Evolutionary conservation across 805 yeast genomes (phyloP).

Genomic region (Starmerella sirachaensis): DNA sequence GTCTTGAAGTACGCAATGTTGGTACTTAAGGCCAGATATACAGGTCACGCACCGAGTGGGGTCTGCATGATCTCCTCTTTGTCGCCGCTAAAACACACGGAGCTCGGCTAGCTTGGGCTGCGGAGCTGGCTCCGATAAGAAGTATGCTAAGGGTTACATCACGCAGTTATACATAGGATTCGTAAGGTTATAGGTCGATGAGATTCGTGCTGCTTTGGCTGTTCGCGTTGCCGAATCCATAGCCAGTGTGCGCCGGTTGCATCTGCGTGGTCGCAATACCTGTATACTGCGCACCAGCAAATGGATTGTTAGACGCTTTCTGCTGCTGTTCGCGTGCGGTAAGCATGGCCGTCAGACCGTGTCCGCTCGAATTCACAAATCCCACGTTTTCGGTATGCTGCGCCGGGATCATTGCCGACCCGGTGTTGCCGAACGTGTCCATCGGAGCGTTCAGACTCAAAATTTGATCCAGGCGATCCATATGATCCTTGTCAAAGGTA

Average conservation of each 20-base stretch:
- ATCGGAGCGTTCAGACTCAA: conserved; percentile 81
- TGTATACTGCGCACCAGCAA: conserved; percentile 46
- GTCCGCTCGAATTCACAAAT: conserved; percentile 79
- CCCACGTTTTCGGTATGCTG: conserved; percentile 70
- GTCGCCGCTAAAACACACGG: too few species aligned
- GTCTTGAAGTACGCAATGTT: too few species aligned
- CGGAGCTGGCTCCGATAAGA: not conserved
- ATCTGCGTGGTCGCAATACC: conserved; percentile 56
- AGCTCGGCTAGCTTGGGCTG: too few species aligned
- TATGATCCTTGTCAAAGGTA: conserved; percentile 40
- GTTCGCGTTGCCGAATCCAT: conserved; percentile 78
- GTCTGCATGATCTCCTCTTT: too few species aligned
- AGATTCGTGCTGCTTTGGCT: conserved; percentile 25
- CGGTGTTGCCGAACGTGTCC: conserved; percentile 87
- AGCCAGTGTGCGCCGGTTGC: conserved; percentile 81
- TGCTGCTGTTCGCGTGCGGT: conserved; percentile 21
- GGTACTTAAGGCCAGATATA: too few species aligned
- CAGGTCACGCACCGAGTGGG: too few species aligned
- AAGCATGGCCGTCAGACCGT: conserved; percentile 39
- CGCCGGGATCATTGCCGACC: conserved; percentile 75
- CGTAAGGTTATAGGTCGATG: conserved; percentile 23
- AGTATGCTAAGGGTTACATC: not conserved
- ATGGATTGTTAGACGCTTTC: conserved; percentile 36
- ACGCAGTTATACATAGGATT: not conserved
- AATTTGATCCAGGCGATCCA: conserved; percentile 62